A percentile compares a stretch with the other conserved stretches of the same genome.
Evolutionary conservation across 495 filamentous ascomycete genomes (phyloP).

Genomic region (Cenococcum geophilum): DNA sequence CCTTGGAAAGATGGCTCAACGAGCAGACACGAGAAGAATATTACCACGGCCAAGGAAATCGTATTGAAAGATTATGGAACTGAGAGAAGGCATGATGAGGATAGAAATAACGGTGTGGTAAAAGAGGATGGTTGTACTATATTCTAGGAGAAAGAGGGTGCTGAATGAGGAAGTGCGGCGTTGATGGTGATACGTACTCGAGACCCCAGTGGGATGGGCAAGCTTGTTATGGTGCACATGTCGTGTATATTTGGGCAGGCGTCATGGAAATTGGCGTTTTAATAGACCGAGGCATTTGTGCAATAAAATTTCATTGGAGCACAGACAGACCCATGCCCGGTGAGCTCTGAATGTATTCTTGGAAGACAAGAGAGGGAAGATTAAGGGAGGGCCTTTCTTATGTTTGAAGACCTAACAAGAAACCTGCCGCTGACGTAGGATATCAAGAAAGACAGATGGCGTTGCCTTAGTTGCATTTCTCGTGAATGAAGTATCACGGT

Average conservation of each 20-base stretch:
- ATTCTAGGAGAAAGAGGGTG: background rate
- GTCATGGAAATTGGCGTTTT: no score
- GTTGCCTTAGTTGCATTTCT: background rate
- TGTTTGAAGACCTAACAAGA: no score
- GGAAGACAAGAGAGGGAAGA: no score
- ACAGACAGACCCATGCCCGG: no score
- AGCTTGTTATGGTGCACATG: background rate
- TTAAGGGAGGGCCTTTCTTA: no score
- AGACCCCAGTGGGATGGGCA: no score
- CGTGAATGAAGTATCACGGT: background rate
- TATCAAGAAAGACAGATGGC: background rate
- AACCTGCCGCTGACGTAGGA: background rate
- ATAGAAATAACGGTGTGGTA: background rate
- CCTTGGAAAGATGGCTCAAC: constrained; percentile 2
- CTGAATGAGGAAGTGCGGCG: no score
- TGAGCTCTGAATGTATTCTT: no score
- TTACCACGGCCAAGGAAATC: constrained; percentile 1
- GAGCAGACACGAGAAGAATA: background rate
- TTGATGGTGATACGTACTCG: no score
- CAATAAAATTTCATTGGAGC: no score
- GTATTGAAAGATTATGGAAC: background rate
- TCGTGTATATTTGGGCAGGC: background rate
- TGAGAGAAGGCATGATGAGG: background rate
- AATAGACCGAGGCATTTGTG: no score
- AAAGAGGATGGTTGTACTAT: background rate